Conservation (phyloP, 2,329 filamentous ascomycete genomes). For the Hypomyces rosellus region DNA sequence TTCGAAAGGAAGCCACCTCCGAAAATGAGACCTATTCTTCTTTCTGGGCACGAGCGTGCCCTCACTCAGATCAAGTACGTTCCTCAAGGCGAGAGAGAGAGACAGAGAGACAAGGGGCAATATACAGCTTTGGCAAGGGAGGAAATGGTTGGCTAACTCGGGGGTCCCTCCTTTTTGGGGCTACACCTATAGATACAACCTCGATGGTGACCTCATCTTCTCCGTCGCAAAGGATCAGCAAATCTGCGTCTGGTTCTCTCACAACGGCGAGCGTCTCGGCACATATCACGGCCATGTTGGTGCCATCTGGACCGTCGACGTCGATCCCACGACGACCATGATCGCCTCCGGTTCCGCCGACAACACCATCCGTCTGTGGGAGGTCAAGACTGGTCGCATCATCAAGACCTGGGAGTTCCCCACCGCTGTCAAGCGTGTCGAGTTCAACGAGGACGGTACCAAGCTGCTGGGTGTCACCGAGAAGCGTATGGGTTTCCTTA, state of each 20-base stretch:
- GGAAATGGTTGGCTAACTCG: constrained; percentile 4
- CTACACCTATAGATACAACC: constrained; percentile 60
- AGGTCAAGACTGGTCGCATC: constrained; percentile 84
- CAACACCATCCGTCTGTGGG: constrained; percentile 97
- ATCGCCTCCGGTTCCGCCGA: constrained; percentile 94
- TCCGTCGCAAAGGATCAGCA: constrained; percentile 94
- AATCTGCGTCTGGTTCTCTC: constrained; percentile 93
- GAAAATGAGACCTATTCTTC: constrained; percentile 91
- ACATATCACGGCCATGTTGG: constrained; percentile 96
- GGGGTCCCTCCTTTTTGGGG: background rate
- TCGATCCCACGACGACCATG: constrained; percentile 85
- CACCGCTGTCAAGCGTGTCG: constrained; percentile 94
- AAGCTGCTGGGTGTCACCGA: constrained; percentile 91
- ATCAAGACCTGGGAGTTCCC: constrained; percentile 98
- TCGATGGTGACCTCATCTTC: constrained; percentile 95
- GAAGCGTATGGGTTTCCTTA: constrained; percentile 95
- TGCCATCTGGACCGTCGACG: constrained; percentile 97
- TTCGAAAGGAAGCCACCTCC: constrained; percentile 4
- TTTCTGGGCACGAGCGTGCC: constrained; percentile 94
- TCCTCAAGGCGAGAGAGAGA: background rate
- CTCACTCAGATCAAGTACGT: constrained; percentile 85
- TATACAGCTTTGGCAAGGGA: background rate
- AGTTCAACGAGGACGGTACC: constrained; percentile 91
- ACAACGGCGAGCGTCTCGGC: constrained; percentile 95
- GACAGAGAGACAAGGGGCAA: background rate